Evolutionary conservation across 371 early-diverging fungal genomes (phyloP), one percentile per base, ranked within the genome.

Genomic region (Actinomortierella wolfii): DNA sequence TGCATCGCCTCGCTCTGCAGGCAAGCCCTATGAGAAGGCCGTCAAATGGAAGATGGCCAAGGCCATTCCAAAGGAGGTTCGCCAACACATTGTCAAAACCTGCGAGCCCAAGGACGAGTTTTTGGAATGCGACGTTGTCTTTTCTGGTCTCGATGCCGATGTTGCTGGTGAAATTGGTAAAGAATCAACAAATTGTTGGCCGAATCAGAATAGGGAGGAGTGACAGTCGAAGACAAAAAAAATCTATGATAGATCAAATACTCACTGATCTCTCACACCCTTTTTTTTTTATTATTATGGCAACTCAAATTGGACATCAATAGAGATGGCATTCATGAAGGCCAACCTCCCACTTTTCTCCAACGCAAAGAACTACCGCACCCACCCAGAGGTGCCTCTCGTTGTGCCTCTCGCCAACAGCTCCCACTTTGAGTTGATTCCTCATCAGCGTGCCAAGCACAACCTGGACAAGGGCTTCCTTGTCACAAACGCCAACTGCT

Each of bases 401-500:
- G 88, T 96, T 52, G 97, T 97, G 3, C 97, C 97, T 18, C 83
- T 92, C 21, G 96, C 90, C 66, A 98, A 98, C 77, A 64, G 95
- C 0, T 81, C 87, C 40, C 97, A 97, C 69, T 87, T 96, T 66
- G 88, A 87, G 50, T 67, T 95, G 29, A 80, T 94, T 43, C 71
- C 86, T n/a, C 83, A 88, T 60, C 94, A 95, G 75, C 86, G 92
- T n/a, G 54, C 68, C 8, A 62, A 79, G n/a, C 81, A 86, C 61
- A 68, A 77, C 24, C 80, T 87, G 49, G 70, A 75, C 49, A 91
- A 88, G 76, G 98, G 98, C 44, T 94, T 94, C 78, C 70, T 98
- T 20, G 89, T 97, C 67, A 96, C 98, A 41, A 98, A 97, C 80
- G 93, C 97, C 64, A 98, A 98, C 81, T 98, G 98, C 83, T 95